These are phyloP conservation scores for Wickerhamomyces bisporus DNA, from an alignment of 805 yeast genomes.

Conservation along the genomic window DNA sequence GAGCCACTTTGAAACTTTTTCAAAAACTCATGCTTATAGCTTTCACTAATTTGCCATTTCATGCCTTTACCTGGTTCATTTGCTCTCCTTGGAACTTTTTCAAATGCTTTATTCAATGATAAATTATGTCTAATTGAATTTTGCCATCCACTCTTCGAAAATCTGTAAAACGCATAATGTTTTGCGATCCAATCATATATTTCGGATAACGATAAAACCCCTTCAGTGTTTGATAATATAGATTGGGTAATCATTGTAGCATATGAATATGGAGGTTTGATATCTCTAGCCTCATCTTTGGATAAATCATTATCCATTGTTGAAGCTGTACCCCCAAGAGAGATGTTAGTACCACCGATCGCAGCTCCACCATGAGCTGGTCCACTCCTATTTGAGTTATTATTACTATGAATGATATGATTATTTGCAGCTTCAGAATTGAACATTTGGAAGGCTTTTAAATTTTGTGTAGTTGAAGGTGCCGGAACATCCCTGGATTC, in stretches of 20 bases:
- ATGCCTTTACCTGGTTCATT: conserved; percentile 98
- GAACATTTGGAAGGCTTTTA: conserved; percentile 52
- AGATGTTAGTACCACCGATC: conserved; percentile 3
- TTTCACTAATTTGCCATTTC: conserved; percentile 95
- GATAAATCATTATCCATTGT: conserved; percentile 54
- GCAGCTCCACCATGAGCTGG: conserved; percentile 1
- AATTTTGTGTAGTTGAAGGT: conserved; percentile 10
- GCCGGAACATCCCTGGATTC: conserved; percentile 1
- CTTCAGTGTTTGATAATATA: conserved; percentile 80
- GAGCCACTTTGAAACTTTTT: conserved; percentile 75
- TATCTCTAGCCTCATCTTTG: conserved; percentile 85
- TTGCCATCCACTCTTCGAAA: conserved; percentile 96
- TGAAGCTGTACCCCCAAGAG: conserved; percentile 1
- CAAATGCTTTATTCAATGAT: conserved; percentile 94
- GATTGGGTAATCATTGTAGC: conserved; percentile 99
- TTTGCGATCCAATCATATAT: conserved; percentile 87
- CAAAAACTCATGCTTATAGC: conserved; percentile 79
- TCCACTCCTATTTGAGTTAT: no score
- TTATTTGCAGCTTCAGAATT: conserved; percentile 30
- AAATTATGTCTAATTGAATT: conserved; percentile 94
- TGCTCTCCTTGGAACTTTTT: conserved; percentile 91
- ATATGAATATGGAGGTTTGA: conserved; percentile 94
- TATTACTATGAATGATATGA: not conserved
- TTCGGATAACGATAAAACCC: conserved; percentile 83
- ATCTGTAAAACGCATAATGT: conserved; percentile 88